Evolutionary conservation across 805 yeast species (phyloP), one percentile per base, ranked within the genome.

Genomic region (Kazachstania martiniae): DNA sequence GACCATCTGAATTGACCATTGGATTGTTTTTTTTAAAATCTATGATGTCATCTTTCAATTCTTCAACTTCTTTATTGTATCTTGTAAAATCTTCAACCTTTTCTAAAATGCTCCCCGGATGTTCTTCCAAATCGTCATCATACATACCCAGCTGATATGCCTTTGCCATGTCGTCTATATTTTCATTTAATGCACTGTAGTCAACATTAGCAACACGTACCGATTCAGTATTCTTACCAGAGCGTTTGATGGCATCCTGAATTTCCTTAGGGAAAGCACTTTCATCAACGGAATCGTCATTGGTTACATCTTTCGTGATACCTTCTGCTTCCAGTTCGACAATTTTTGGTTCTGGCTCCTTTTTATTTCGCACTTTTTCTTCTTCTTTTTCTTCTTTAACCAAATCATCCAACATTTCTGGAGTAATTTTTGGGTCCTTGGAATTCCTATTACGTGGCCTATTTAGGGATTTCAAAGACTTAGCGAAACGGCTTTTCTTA

Each of bases 91-190:
- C 84, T 9, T 59, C 64, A 8, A 75, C 33, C 34, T 63, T 57
- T 38, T 70, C 70, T 14, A 77, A 66, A 1, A 77, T 66, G 10
- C 70, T 69, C 0, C 81, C 81, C 5, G 56, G 58, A 30, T 66
- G 65, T 0, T 74, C 68, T 16, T 58, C 63, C 8, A 70, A 52
- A 41, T 76, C 81, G 38, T 72, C 81, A 44, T 75, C 80, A 44
- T 72, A 74, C 41, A 68, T 50, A 1, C 82, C 83, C 15, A 63
- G 42, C n/a, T 63, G 57, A 41, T 77, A 77, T 1, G 79, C 80
- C 32, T 65, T 62, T 0, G 72, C 79, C 77, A 75, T 69, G 3
- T 68, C 63, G 30, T 73, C 78, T 41, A 68, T 35, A 42, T 72
- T 68, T 13, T 60, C 59, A 16, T 63, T 65, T 18, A 70, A 36